Percentiles rank a stretch among this genome's conserved stretches.
phyloP scores from a whole-genome alignment of 495 filamentous ascomycete species.

The Aspergillus indologenus region DNA sequence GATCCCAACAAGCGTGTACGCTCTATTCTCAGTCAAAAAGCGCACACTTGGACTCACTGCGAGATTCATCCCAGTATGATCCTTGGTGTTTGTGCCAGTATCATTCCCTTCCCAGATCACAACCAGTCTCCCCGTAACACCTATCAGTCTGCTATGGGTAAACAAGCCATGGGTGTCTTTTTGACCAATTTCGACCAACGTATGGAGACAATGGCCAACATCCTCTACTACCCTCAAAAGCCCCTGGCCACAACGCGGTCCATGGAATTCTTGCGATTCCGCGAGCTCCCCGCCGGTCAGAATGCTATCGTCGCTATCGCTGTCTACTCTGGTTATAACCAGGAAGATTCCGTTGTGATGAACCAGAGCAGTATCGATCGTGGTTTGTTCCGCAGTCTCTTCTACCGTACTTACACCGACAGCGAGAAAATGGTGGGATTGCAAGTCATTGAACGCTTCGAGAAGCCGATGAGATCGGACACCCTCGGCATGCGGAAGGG shows the following conservation, averaged over 20 bases:
- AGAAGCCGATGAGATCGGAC: constrained; percentile 86
- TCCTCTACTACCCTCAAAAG: constrained; percentile 98
- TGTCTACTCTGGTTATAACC: constrained; percentile 98
- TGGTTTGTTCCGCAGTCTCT: constrained; percentile 93
- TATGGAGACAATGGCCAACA: constrained; percentile 99
- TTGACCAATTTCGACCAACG: constrained; percentile 91
- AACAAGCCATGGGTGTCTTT: constrained; percentile 99
- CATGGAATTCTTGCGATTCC: constrained; percentile 98
- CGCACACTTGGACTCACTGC: constrained; percentile 93
- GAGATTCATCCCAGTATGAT: constrained; percentile 99
- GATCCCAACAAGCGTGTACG: constrained; percentile 79
- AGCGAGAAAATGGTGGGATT: constrained; percentile 92
- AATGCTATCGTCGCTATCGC: constrained; percentile 98
- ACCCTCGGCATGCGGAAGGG: constrained; percentile 89
- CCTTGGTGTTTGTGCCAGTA: constrained; percentile 93
- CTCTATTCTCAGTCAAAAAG: constrained; percentile 73
- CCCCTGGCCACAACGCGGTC: constrained; percentile 92
- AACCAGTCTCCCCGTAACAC: constrained; percentile 99
- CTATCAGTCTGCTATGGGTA: constrained; percentile 99
- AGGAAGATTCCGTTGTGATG: constrained; percentile 99
- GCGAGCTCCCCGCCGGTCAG: constrained; percentile 93
- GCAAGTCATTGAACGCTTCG: constrained; percentile 84
- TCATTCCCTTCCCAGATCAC: constrained; percentile 99
- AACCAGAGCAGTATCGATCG: constrained; percentile 98
- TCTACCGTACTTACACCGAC: constrained; percentile 95